A percentile compares a stretch with the other conserved stretches of the same genome.
Conservation (phyloP, 2,329 filamentous ascomycete species). For the Claviceps africana region DNA sequence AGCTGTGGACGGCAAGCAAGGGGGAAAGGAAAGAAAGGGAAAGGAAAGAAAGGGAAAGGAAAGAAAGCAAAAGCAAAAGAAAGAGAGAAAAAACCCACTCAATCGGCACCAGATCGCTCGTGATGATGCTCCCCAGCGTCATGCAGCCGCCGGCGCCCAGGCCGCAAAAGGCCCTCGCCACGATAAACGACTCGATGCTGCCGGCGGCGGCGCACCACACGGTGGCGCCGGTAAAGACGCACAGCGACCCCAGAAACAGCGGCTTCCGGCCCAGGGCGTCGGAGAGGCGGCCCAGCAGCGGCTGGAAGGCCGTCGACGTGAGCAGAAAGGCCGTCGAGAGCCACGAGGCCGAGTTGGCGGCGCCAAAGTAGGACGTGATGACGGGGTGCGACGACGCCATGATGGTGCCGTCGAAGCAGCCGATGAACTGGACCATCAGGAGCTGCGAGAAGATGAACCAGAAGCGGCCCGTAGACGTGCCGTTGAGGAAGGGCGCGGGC, state of each 20-base stretch:
- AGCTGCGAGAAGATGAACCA: conserved; percentile 49
- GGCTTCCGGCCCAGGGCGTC: conserved; percentile 58
- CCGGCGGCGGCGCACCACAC: conserved; percentile 54
- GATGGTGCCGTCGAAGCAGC: conserved; percentile 61
- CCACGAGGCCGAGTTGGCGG: conserved; percentile 71
- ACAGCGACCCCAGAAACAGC: conserved; percentile 49
- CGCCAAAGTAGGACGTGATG: conserved; percentile 66
- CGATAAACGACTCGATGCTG: conserved; percentile 55
- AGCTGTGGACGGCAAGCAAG: too few species aligned
- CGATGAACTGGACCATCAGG: conserved; percentile 42
- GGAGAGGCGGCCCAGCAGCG: conserved; percentile 58
- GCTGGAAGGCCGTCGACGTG: conserved; percentile 63
- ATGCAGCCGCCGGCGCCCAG: conserved; percentile 60
- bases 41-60: neutral
- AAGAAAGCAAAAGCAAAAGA: neutral
- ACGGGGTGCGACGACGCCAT: conserved; percentile 73
- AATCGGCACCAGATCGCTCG: conserved; percentile 61
- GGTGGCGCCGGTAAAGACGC: conserved; percentile 50
- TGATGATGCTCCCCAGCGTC: conserved; percentile 55
- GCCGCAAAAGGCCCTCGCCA: conserved; percentile 56
- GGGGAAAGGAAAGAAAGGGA: neutral
- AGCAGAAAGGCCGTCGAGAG: conserved; percentile 66
- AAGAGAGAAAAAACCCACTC: conserved; percentile 31
- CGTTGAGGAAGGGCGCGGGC: conserved; percentile 26
- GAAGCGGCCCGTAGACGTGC: conserved; percentile 37